These are phyloP conservation scores for Naganishia cerealis DNA, from an alignment of 1,284 basidiomycete species.

Conservation along the genomic window DNA sequence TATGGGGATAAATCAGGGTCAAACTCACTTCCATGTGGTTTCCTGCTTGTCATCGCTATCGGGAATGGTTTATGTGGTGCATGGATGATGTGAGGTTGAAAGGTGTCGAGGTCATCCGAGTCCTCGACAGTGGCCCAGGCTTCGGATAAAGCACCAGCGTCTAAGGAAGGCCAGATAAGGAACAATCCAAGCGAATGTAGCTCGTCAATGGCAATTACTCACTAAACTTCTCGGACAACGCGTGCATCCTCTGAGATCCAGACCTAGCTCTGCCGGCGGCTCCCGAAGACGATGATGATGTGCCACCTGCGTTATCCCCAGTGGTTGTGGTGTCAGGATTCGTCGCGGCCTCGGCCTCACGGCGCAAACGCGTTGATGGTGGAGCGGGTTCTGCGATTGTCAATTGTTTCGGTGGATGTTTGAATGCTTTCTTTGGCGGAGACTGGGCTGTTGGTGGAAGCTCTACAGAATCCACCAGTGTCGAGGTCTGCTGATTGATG, in stretches of 20 bases:
- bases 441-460: constrained; percentile 15
- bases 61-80: constrained; percentile 65
- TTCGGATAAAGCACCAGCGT: constrained; percentile 54
- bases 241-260: constrained; percentile 47
- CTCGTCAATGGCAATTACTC: constrained; percentile 27
- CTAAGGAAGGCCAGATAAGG: constrained; percentile 36
- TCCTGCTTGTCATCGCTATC: constrained; percentile 70
- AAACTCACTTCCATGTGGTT: constrained; percentile 62
- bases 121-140: constrained; percentile 57
- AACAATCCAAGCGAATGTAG: neutral
- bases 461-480: constrained; percentile 16
- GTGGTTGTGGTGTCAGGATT: neutral
- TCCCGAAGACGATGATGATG: constrained; percentile 6
- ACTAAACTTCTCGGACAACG: constrained; percentile 53
- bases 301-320: neutral
- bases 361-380: neutral
- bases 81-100: constrained; percentile 63
- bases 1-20: neutral
- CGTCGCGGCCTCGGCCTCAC: neutral
- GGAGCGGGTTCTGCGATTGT: constrained; percentile 27
- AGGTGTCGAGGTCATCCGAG: constrained; percentile 56
- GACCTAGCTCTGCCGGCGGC: constrained; percentile 26
- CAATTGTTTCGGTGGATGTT: constrained; percentile 17
- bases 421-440: constrained; percentile 21
- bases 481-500: constrained; percentile 14